phyloP scores from a whole-genome alignment of 176 grass and related monocot genomes.

The Oryza meyeriana region DNA sequence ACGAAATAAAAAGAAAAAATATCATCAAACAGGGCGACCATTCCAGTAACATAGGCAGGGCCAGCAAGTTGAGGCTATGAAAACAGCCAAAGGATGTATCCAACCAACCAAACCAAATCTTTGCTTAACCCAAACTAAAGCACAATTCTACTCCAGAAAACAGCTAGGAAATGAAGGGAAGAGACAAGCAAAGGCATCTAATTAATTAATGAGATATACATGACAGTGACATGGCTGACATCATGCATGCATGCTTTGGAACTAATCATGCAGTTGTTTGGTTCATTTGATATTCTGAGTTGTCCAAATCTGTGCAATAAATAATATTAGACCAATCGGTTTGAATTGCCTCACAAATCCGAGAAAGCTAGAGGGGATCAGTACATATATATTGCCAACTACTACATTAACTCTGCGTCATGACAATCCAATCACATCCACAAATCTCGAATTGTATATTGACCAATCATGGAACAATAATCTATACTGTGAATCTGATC shows the following conservation, averaged over 20 bases:
- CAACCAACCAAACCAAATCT: slow-evolving; percentile 1
- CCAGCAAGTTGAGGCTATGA: background rate
- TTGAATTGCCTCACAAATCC: slow-evolving; percentile 2
- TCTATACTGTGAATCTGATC: slow-evolving; percentile 25
- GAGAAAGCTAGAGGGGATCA: background rate
- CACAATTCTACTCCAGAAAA: background rate
- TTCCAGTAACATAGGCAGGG: background rate
- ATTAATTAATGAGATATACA: slow-evolving; percentile 11
- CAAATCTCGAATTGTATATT: slow-evolving; percentile 26
- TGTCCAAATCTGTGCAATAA: slow-evolving; percentile 25
- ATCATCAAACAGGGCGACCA: background rate
- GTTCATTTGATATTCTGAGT: slow-evolving; percentile 5
- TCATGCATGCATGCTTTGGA: slow-evolving; percentile 1
- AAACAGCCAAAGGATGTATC: slow-evolving; percentile 10
- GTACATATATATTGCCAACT: slow-evolving; percentile 22
- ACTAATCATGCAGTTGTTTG: background rate
- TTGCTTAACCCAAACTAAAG: slow-evolving; percentile 1
- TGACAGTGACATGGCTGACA: slow-evolving; percentile 24
- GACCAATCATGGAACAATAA: slow-evolving; percentile 14
- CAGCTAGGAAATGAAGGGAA: background rate
- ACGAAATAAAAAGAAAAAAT: background rate
- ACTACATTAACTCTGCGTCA: background rate
- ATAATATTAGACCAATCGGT: background rate
- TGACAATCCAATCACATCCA: slow-evolving; percentile 18
- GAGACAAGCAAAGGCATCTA: background rate